Conservation (phyloP, 352 stramenopile genomes). For the Phytophthora litchii region DNA sequence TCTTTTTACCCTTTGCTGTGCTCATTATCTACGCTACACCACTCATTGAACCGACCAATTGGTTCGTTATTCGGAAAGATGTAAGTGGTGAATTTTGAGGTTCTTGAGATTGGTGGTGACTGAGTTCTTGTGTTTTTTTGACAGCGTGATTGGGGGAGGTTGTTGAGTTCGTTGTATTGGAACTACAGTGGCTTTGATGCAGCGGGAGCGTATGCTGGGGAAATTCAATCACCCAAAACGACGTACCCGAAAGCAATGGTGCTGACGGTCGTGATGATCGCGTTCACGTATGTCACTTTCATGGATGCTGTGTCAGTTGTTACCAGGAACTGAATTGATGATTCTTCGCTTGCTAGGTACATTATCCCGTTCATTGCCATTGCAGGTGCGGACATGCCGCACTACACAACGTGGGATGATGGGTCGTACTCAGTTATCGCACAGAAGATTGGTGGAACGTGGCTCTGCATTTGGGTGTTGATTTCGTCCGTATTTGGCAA, state of each 20-base stretch:
- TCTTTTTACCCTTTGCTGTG: constrained; percentile 71
- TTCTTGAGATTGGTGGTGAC: background rate
- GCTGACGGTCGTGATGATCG: constrained; percentile 80
- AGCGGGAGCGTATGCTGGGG: constrained; percentile 91
- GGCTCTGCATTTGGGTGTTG: constrained; percentile 86
- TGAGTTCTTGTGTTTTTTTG: constrained; percentile 10
- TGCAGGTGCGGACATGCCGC: constrained; percentile 82
- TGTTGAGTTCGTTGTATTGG: constrained; percentile 96
- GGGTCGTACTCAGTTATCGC: constrained; percentile 92
- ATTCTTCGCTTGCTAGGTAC: constrained; percentile 38
- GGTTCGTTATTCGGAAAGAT: constrained; percentile 72
- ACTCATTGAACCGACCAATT: constrained; percentile 67
- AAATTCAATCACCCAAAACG: constrained; percentile 85
- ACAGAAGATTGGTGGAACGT: constrained; percentile 84
- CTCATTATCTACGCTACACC: constrained; percentile 56
- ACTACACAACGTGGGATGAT: constrained; percentile 90
- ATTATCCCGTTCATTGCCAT: constrained; percentile 89
- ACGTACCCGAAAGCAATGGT: constrained; percentile 92
- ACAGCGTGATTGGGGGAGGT: constrained; percentile 61
- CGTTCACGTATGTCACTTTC: constrained; percentile 68
- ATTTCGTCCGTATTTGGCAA: constrained; percentile 92
- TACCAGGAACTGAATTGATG: background rate
- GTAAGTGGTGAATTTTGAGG: constrained; percentile 23
- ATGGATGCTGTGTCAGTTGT: constrained; percentile 48
- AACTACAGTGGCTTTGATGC: constrained; percentile 96